These are phyloP conservation scores for Secale cereale DNA, from an alignment of 176 grass and related monocot genomes.

Conservation along the genomic window DNA sequence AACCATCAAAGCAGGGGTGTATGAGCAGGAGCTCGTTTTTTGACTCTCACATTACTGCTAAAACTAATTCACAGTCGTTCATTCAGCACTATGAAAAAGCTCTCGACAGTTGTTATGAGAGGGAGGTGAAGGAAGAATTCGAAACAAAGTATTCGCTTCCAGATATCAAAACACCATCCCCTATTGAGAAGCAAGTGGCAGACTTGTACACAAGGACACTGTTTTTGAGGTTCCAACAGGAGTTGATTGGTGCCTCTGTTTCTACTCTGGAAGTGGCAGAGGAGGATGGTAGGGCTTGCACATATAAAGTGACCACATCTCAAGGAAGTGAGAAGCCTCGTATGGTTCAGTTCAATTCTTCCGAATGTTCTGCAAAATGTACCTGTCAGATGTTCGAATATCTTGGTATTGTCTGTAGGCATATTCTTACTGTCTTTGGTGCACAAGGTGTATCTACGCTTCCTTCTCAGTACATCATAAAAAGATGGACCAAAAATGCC, in stretches of 20 bases:
- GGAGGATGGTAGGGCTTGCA: slow-evolving; percentile 17
- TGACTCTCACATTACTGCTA: slow-evolving; percentile 42
- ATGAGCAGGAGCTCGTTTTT: slow-evolving; percentile 52
- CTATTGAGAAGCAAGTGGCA: slow-evolving; percentile 55
- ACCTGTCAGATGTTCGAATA: slow-evolving; percentile 54
- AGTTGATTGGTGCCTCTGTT: slow-evolving; percentile 40
- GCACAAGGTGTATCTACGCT: slow-evolving; percentile 33
- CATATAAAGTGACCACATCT: slow-evolving; percentile 43
- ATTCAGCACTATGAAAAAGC: slow-evolving; percentile 67
- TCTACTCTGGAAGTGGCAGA: slow-evolving; percentile 36
- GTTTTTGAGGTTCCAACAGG: slow-evolving; percentile 60
- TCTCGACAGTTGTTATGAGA: slow-evolving; percentile 57
- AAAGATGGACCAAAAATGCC: slow-evolving; percentile 57
- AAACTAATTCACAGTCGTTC: slow-evolving; percentile 46
- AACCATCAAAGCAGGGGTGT: slow-evolving; percentile 35
- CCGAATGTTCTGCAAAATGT: slow-evolving; percentile 36
- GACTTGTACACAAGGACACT: slow-evolving; percentile 48
- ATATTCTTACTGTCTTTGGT: slow-evolving; percentile 44
- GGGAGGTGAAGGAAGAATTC: slow-evolving; percentile 62
- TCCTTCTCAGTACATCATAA: slow-evolving; percentile 48
- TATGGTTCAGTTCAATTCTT: slow-evolving; percentile 40
- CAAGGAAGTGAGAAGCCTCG: slow-evolving; percentile 35
- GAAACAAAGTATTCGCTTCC: slow-evolving; percentile 61
- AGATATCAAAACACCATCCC: slow-evolving; percentile 52
- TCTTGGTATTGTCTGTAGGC: slow-evolving; percentile 50